Percentiles rank a stretch among this genome's conserved stretches.
phyloP scores from a whole-genome alignment of 768 basidiomycete species.

The Termitomyces sp. region DNA sequence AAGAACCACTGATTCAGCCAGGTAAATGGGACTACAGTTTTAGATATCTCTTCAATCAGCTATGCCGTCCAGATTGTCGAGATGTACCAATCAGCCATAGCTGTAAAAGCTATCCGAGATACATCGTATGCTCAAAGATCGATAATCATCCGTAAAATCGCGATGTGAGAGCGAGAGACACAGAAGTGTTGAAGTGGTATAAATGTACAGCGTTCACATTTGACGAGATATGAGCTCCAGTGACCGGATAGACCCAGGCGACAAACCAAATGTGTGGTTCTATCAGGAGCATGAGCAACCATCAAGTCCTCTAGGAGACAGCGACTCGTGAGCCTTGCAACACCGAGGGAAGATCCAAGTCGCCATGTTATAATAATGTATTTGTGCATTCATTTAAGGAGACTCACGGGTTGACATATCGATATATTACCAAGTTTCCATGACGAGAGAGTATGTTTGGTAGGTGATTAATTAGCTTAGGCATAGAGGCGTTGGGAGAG shows the following conservation, averaged over 20 bases:
- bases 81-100: neutral
- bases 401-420: neutral
- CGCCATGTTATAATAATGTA: neutral
- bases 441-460: neutral
- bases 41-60: neutral
- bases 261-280: neutral
- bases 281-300: neutral
- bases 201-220: neutral
- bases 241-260: neutral
- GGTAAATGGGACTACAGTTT: neutral
- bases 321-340: too few relatives aligned
- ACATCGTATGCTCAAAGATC: too few relatives aligned
- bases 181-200: too few relatives aligned
- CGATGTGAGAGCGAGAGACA: too few relatives aligned
- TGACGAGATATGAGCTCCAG: neutral
- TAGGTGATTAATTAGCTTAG: too few relatives aligned
- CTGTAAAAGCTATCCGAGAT: neutral
- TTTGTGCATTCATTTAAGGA: neutral
- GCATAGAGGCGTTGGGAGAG: too few relatives aligned
- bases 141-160: neutral
- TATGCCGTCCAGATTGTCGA: neutral
- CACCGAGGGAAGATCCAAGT: neutral
- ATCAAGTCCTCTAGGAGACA: neutral
- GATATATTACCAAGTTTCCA: constrained; percentile 4
- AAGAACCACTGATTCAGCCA: too few relatives aligned